Evolutionary conservation across 306 rosid genomes (phyloP), one percentile per base, ranked within the genome.

Genomic region (Delonix regia): DNA sequence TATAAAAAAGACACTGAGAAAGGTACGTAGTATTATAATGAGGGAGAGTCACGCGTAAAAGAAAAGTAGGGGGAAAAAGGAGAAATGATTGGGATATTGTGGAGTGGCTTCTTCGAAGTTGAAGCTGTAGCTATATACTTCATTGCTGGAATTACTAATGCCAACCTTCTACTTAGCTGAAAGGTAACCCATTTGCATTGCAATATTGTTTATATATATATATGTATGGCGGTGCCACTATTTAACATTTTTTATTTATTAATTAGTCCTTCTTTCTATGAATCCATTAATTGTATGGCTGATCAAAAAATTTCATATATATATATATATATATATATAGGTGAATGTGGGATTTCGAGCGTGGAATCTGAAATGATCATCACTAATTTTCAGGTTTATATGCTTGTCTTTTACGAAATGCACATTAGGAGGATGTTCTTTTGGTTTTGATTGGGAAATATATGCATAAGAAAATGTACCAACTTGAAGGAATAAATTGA

Each of bases 31-130:
- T 27, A 21, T 0, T 38, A 5, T 78, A 67, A 41, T 66, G 78
- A 73, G 68, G 70, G 38, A 61, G 30, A 53, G 56, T 80, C 97
- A 92, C 91, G 97, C 97, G 91, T 79, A 42, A 73, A 80, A 71
- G 64, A 69, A 81, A 83, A 84, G n/a, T n/a, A 82, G 83, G 77
- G 71, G 68, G 55, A 77, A 60, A 44, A 53, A 83, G 81, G 79
- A 55, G 78, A 82, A 75, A 80, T 79, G 63, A 80, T 80, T 73
- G 49, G 71, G 41, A 70, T 76, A 69, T 80, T 73, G 5, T 69
- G 12, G 41, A 78, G 28, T 70, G 9, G 72, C 82, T 63, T 84
- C 79, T 38, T 67, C 71, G 63, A 70, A 79, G 71, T 69, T 85
- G 65, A 78, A 36, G 82, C 48, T 78, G 59, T 42, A 56, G 38